phyloP scores from a whole-genome alignment of 768 basidiomycete genomes.

The Thelephora ganbajun region DNA sequence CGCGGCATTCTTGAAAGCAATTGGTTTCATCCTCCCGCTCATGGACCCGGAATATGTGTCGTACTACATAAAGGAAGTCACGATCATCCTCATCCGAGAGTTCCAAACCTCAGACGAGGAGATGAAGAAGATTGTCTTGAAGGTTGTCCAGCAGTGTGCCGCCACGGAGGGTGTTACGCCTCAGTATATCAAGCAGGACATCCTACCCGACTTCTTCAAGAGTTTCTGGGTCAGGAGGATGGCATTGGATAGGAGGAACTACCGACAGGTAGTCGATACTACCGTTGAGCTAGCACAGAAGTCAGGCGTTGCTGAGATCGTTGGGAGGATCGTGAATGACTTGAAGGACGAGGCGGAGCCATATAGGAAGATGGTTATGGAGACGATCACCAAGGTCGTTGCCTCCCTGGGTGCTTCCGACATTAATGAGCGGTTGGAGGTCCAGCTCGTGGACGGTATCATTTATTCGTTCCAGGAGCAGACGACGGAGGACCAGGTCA shows the following conservation, averaged over 20 bases:
- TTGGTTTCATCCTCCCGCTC: slow-evolving; percentile 97
- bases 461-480: slow-evolving; percentile 99
- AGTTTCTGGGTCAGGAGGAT: slow-evolving; percentile 97
- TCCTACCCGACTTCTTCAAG: slow-evolving; percentile 98
- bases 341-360: slow-evolving; percentile 86
- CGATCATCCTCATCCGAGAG: slow-evolving; percentile 92
- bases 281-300: slow-evolving; percentile 98
- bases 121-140: slow-evolving; percentile 99
- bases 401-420: slow-evolving; percentile 92
- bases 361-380: slow-evolving; percentile 99
- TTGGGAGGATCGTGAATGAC: slow-evolving; percentile 76
- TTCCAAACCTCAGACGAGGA: slow-evolving; percentile 99
- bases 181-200: slow-evolving; percentile 92
- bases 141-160: slow-evolving; percentile 98
- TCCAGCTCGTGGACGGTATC: slow-evolving; percentile 92
- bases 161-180: slow-evolving; percentile 97
- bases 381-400: slow-evolving; percentile 96
- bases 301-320: slow-evolving; percentile 91
- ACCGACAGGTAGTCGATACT: slow-evolving; percentile 95
- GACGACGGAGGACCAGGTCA: slow-evolving; percentile 96
- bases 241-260: slow-evolving; percentile 94
- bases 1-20: slow-evolving; percentile 93
- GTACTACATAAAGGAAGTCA: slow-evolving; percentile 98
- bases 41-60: slow-evolving; percentile 99
- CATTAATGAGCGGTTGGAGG: slow-evolving; percentile 90